Conservation (phyloP, 2,329 filamentous ascomycete genomes). For the Talaromyces pinophilus region DNA sequence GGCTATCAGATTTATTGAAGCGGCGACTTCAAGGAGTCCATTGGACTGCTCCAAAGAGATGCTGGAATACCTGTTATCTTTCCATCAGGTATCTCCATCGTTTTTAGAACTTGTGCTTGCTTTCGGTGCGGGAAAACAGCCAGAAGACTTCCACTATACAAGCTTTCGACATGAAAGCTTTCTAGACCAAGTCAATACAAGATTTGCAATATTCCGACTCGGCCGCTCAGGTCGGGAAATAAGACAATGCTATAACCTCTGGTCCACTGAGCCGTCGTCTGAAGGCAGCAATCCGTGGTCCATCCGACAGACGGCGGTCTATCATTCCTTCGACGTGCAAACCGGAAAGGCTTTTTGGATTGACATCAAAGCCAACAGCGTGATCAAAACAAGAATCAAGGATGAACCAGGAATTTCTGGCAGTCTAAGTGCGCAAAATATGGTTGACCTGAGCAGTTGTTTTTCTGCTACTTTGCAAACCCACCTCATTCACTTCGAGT, state of each 20-base stretch:
- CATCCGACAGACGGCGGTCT: constrained; percentile 9
- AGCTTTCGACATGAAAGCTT: constrained; percentile 14
- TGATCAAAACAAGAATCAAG: constrained; percentile 7
- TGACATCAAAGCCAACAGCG: constrained; percentile 11
- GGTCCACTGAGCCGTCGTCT: neutral
- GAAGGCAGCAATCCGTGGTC: constrained; percentile 7
- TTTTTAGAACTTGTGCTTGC: constrained; percentile 16
- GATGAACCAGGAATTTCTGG: neutral
- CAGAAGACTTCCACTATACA: constrained; percentile 16
- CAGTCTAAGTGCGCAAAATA: neutral
- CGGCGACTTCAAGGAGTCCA: neutral
- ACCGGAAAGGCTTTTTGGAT: constrained; percentile 15
- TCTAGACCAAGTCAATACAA: neutral
- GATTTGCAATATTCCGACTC: neutral
- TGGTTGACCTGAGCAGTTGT: neutral
- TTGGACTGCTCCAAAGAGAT: constrained; percentile 17
- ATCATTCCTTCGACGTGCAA: constrained; percentile 16
- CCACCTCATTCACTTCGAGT: constrained; percentile 16
- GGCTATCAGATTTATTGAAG: neutral
- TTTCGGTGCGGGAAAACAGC: constrained; percentile 10
- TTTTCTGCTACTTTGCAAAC: constrained; percentile 2
- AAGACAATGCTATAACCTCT: neutral
- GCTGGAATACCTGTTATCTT: constrained; percentile 13
- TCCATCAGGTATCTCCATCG: constrained; percentile 10
- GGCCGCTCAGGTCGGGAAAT: neutral